A percentile compares a stretch with the other conserved stretches of the same genome.
phyloP scores from a whole-genome alignment of 805 yeast species.

The Saturnispora kantuleensis region DNA sequence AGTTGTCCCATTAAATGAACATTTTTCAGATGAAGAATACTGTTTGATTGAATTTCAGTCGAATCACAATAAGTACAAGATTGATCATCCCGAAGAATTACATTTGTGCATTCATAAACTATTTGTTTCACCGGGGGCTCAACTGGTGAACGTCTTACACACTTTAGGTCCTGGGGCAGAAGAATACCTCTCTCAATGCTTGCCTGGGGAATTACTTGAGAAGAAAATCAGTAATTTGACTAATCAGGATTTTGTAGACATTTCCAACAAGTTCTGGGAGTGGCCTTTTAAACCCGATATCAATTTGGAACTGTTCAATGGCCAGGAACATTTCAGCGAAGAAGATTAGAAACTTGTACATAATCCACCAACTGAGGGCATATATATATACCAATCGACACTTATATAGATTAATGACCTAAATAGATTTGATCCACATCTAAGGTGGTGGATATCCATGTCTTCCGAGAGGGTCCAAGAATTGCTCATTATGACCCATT shows the following conservation, averaged over 20 bases:
- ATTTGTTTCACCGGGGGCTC: slow-evolving; percentile 33
- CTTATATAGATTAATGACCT: no score
- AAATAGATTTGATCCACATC: no score
- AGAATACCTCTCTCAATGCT: slow-evolving; percentile 33
- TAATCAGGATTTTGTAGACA: slow-evolving; percentile 40
- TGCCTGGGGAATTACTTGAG: slow-evolving; percentile 31
- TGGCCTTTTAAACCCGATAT: slow-evolving; percentile 79
- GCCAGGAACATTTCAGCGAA: slow-evolving; percentile 3
- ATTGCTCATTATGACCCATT: no score
- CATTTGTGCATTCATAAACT: slow-evolving; percentile 60
- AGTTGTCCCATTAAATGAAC: slow-evolving; percentile 19
- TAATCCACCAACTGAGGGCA: background rate
- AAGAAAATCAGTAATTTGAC: slow-evolving; percentile 41
- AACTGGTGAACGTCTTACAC: slow-evolving; percentile 36
- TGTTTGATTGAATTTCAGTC: slow-evolving; percentile 27
- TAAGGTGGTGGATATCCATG: no score
- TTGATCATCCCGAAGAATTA: slow-evolving; percentile 40
- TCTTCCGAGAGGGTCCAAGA: no score
- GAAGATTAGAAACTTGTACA: background rate
- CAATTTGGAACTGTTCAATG: slow-evolving; percentile 18
- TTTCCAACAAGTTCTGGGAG: slow-evolving; percentile 42
- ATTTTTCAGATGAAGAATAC: slow-evolving; percentile 16
- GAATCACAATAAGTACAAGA: slow-evolving; percentile 21
- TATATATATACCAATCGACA: background rate
- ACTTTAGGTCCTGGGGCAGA: slow-evolving; percentile 77